Conservation (phyloP, 768 basidiomycete genomes). For the Lactifluus hygrophoroides region DNA sequence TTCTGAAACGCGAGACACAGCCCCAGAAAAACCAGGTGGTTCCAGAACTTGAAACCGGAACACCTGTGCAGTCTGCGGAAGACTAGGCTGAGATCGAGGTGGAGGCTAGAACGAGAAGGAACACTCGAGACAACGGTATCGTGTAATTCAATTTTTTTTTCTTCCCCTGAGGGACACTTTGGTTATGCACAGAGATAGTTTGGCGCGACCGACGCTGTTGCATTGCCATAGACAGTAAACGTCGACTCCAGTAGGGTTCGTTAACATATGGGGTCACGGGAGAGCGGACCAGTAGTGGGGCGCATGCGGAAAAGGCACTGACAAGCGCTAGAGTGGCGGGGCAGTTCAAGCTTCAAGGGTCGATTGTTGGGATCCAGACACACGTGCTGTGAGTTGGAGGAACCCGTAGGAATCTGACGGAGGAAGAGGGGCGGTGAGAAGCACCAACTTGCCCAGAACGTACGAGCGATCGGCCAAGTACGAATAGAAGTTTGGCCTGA, state of each 20-base stretch:
- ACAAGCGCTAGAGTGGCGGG: background rate
- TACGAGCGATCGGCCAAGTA: constrained; percentile 3
- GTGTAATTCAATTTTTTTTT: background rate
- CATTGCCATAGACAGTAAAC: background rate
- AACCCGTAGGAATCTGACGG: background rate
- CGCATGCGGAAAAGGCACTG: constrained; percentile 1
- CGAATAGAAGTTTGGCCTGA: background rate
- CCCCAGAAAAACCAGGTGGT: background rate
- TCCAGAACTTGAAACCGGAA: background rate
- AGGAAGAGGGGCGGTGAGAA: background rate
- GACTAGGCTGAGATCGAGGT: background rate
- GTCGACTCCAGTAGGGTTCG: background rate
- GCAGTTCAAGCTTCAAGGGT: background rate
- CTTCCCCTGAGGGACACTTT: too few species aligned
- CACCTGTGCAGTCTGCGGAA: background rate
- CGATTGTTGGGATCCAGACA: background rate
- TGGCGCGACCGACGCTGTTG: background rate
- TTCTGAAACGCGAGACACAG: background rate
- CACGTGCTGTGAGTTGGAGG: background rate
- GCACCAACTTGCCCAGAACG: background rate
- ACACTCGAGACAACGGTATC: background rate
- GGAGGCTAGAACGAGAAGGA: background rate
- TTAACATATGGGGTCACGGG: constrained; percentile 5
- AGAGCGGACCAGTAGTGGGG: background rate
- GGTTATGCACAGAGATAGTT: background rate